Evolutionary conservation across 495 filamentous ascomycete species (phyloP), one percentile per base, ranked within the genome.

Genomic region (Pyrenula massariospora): DNA sequence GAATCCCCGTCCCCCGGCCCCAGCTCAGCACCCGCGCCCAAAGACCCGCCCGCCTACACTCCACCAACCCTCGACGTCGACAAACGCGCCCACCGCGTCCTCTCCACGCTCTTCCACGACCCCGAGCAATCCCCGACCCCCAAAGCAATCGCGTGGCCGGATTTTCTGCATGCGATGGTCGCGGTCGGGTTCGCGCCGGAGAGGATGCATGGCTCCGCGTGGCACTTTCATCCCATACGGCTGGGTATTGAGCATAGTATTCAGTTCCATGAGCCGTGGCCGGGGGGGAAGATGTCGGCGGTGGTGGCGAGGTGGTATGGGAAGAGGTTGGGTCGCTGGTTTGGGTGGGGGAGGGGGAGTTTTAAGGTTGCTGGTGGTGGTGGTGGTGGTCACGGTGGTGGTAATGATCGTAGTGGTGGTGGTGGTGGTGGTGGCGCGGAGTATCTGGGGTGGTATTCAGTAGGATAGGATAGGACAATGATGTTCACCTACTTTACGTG

Each of bases 321-420:
- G 0, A 62, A 77, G 36, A 62, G 77, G 11, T 57, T 81, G 48
- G 67, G 63, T 54, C 25, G 69, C 25, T 70, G 74, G 1, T 81
- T 74, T 68, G 77, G 76, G 0, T 79, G 71, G 74, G n/a, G n/a
- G n/a, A n/a, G n/a, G n/a, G n/a, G n/a, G n/a, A n/a, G n/a, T n/a
- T n/a, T n/a, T n/a, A n/a, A n/a, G n/a, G n/a, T n/a, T 86, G 63
- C 84, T 87, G 62, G 78, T 83, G 70, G 78, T 77, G 65, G 87
- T 79, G 64, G 87, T 72, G 74, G 78, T 88, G 74, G 82, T 88
- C 50, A 78, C 80, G 47, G 83, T 83, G 62, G 77, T 77, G 62
- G 75, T 77, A 55, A 65, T 64, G 66, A 74, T 71, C 65, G 80
- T 84, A 64, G 83, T 81, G 54, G 84, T 85, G 59, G 85, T 86